Evolutionary conservation across 306 rosid genomes (phyloP).

Genomic region (Hippophae tibetana): DNA sequence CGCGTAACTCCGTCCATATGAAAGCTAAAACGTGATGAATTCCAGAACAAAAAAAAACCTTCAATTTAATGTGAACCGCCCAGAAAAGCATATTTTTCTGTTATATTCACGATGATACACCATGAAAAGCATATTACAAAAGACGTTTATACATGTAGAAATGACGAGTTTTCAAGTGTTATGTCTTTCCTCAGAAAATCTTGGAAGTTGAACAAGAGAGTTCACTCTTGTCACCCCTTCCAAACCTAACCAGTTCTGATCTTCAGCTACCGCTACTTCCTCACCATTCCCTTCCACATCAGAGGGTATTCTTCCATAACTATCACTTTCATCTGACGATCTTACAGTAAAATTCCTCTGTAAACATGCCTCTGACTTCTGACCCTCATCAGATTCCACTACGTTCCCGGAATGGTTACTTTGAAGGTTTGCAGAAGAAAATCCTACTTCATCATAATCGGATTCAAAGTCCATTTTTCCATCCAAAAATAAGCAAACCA

Average conservation of each 20-base stretch:
- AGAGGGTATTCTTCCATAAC: slow-evolving; percentile 25
- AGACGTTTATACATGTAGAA: slow-evolving; percentile 15
- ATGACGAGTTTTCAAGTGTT: slow-evolving; percentile 32
- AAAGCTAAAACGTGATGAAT: too few species aligned
- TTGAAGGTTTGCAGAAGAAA: slow-evolving; percentile 81
- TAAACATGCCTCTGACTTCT: slow-evolving; percentile 69
- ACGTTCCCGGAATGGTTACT: slow-evolving; percentile 81
- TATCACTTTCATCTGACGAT: slow-evolving; percentile 67
- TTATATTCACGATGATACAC: slow-evolving; percentile 18
- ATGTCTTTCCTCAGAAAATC: slow-evolving; percentile 76
- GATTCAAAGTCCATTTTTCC: slow-evolving; percentile 95
- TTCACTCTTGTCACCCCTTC: slow-evolving; percentile 97
- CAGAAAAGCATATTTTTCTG: slow-evolving; percentile 16
- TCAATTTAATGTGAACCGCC: slow-evolving; percentile 16
- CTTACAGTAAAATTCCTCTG: slow-evolving; percentile 74
- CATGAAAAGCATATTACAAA: slow-evolving; percentile 24
- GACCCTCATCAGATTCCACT: slow-evolving; percentile 73
- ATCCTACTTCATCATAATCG: slow-evolving; percentile 74
- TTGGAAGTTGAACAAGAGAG: slow-evolving; percentile 93
- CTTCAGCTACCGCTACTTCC: slow-evolving; percentile 47
- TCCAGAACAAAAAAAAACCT: neutral
- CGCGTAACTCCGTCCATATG: too few species aligned
- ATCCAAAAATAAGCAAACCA: slow-evolving; percentile 78
- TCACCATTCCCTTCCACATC: slow-evolving; percentile 34
- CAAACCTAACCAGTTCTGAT: slow-evolving; percentile 91